These are phyloP conservation scores for Diaporthe caulivora DNA, from an alignment of 2,329 filamentous ascomycete species.

Conservation along the genomic window DNA sequence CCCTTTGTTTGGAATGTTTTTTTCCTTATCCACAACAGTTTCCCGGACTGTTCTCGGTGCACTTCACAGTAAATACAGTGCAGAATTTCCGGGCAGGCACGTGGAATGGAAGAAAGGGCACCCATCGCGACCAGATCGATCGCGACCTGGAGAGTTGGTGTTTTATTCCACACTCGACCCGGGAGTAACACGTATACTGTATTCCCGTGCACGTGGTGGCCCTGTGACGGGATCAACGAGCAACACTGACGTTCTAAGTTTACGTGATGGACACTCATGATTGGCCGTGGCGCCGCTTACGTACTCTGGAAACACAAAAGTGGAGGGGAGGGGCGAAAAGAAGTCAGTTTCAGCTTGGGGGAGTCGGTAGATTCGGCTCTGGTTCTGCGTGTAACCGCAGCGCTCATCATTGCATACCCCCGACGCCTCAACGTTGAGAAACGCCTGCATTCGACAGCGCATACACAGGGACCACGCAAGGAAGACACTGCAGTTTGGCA, in stretches of 20 bases:
- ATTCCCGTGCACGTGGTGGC: not conserved
- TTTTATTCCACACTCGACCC: too few relatives aligned
- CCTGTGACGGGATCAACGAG: not conserved
- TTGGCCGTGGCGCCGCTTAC: not conserved
- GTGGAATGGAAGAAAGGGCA: too few relatives aligned
- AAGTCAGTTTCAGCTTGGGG: not conserved
- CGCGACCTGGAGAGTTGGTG: too few relatives aligned
- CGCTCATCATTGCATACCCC: not conserved
- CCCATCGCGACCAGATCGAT: too few relatives aligned
- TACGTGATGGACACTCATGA: not conserved
- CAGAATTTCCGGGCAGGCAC: too few relatives aligned
- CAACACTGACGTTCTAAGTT: constrained; percentile 14
- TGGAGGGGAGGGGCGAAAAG: not conserved
- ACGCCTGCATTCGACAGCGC: too few relatives aligned
- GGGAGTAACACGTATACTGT: too few relatives aligned
- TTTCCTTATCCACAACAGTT: too few relatives aligned
- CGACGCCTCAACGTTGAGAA: not conserved
- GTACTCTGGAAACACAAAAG: not conserved
- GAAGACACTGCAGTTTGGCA: not conserved
- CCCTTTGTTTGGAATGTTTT: too few relatives aligned
- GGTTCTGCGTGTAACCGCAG: not conserved
- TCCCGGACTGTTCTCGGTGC: too few relatives aligned
- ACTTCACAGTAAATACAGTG: too few relatives aligned
- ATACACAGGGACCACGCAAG: too few relatives aligned
- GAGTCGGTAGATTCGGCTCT: not conserved